Conservation (phyloP, 73 alveolate species). For the Blepharisma stoltei region DNA sequence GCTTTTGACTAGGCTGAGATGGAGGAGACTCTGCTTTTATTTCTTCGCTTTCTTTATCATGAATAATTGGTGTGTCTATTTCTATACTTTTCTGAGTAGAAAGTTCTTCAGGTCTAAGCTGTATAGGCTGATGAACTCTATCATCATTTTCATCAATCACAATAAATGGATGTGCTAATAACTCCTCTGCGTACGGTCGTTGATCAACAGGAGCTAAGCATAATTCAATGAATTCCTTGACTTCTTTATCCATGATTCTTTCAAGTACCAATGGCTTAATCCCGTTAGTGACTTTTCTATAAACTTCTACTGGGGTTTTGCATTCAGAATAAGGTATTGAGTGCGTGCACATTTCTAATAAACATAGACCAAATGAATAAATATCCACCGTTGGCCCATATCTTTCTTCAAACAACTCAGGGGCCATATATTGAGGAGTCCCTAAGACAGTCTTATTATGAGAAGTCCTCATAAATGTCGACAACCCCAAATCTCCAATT, state of each 20-base stretch:
- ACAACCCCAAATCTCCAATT: constrained; percentile 98
- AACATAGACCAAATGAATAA: constrained; percentile 81
- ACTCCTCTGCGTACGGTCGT: background rate
- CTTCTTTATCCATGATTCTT: constrained; percentile 63
- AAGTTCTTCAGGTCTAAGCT: background rate
- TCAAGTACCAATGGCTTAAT: constrained; percentile 55
- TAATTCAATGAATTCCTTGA: constrained; percentile 70
- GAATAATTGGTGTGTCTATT: too few relatives aligned
- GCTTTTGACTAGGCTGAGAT: too few relatives aligned
- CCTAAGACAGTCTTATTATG: constrained; percentile 64
- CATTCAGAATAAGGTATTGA: constrained; percentile 82
- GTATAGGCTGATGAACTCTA: constrained; percentile 34
- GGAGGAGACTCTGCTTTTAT: too few relatives aligned
- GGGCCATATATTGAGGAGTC: constrained; percentile 88
- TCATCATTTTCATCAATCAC: constrained; percentile 26
- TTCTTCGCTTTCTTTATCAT: too few relatives aligned
- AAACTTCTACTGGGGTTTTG: constrained; percentile 48
- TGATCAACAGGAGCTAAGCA: constrained; percentile 44
- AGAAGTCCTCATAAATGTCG: constrained; percentile 36
- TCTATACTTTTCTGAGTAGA: too few relatives aligned
- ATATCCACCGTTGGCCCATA: constrained; percentile 83
- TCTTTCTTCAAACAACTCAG: constrained; percentile 78
- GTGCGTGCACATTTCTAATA: constrained; percentile 80
- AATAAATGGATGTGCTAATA: background rate
- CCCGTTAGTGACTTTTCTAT: constrained; percentile 25